Percentiles rank a stretch among this genome's conserved stretches.
These are phyloP conservation scores for Phanerochaete sordida DNA, from an alignment of 768 basidiomycete species.

Conservation along the genomic window DNA sequence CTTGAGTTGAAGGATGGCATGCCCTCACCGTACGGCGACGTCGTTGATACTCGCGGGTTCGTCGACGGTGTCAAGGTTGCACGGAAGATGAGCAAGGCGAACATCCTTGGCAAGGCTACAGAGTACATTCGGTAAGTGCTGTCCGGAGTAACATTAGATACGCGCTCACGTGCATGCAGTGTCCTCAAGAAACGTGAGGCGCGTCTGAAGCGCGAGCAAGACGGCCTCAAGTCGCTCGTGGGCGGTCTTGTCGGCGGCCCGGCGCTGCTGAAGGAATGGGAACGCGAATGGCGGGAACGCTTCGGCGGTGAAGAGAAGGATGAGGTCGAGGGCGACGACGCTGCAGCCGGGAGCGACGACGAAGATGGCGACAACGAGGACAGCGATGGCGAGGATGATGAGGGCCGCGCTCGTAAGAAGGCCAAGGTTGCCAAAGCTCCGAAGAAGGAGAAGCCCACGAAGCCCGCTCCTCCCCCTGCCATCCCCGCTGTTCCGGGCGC, in stretches of 20 bases:
- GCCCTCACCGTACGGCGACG: constrained; percentile 34
- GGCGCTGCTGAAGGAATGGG: constrained; percentile 70
- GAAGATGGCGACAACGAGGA: constrained; percentile 52
- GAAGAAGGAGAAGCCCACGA: constrained; percentile 41
- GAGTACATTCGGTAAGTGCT: constrained; percentile 71
- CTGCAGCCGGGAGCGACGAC: constrained; percentile 40
- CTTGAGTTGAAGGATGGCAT: constrained; percentile 54
- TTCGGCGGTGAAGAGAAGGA: constrained; percentile 79
- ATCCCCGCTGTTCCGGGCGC: constrained; percentile 29
- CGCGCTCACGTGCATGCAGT: constrained; percentile 28
- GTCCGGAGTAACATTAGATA: background rate
- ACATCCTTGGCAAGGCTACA: constrained; percentile 84
- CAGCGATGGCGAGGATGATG: constrained; percentile 33
- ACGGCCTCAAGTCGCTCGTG: constrained; percentile 67
- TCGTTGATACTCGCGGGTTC: constrained; percentile 80
- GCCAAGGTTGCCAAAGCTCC: constrained; percentile 41
- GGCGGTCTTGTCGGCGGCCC: constrained; percentile 72
- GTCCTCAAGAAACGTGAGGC: constrained; percentile 78
- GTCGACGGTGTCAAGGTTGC: constrained; percentile 93
- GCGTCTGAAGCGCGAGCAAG: constrained; percentile 70
- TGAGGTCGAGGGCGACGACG: constrained; percentile 41
- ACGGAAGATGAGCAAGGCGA: constrained; percentile 87
- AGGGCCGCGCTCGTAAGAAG: constrained; percentile 62
- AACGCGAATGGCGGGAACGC: constrained; percentile 64
- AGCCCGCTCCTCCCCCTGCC: constrained; percentile 24